Percentiles rank a stretch among this genome's conserved stretches.
These are phyloP conservation scores for Magnaporthiopsis poae DNA, from an alignment of 2,329 filamentous ascomycete species.

Conservation along the genomic window DNA sequence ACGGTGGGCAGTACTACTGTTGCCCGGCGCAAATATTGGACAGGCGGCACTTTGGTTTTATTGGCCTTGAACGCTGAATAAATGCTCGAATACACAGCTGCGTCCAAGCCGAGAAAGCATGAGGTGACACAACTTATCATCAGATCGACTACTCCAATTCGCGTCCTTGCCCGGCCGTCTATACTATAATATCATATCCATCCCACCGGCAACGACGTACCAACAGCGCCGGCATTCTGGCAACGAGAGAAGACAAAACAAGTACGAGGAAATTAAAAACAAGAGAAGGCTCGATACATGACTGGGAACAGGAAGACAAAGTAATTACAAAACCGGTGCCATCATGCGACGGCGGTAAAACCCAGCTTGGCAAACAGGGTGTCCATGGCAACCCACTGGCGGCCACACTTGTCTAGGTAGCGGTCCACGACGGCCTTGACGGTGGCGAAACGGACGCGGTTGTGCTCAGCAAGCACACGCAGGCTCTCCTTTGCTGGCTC, in stretches of 20 bases:
- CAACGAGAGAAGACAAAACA: neutral
- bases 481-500: slow-evolving; percentile 45
- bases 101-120: too few relatives aligned
- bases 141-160: too few relatives aligned
- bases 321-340: neutral
- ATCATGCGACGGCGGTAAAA: slow-evolving; percentile 26
- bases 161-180: too few relatives aligned
- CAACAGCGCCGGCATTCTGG: too few relatives aligned
- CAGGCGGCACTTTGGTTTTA: too few relatives aligned
- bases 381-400: slow-evolving; percentile 92
- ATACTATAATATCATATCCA: too few relatives aligned
- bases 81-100: too few relatives aligned
- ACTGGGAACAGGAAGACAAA: neutral
- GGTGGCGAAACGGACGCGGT: slow-evolving; percentile 67
- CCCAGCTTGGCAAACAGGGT: slow-evolving; percentile 64
- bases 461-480: slow-evolving; percentile 66
- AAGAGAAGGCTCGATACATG: neutral
- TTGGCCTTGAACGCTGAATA: too few relatives aligned
- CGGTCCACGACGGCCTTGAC: slow-evolving; percentile 67
- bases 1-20: too few relatives aligned
- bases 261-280: neutral
- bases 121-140: too few relatives aligned
- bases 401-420: slow-evolving; percentile 80
- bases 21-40: too few relatives aligned
- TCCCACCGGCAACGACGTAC: too few relatives aligned